These are phyloP conservation scores for Zygoascus tannicola DNA, from an alignment of 805 yeast species.

Conservation along the genomic window DNA sequence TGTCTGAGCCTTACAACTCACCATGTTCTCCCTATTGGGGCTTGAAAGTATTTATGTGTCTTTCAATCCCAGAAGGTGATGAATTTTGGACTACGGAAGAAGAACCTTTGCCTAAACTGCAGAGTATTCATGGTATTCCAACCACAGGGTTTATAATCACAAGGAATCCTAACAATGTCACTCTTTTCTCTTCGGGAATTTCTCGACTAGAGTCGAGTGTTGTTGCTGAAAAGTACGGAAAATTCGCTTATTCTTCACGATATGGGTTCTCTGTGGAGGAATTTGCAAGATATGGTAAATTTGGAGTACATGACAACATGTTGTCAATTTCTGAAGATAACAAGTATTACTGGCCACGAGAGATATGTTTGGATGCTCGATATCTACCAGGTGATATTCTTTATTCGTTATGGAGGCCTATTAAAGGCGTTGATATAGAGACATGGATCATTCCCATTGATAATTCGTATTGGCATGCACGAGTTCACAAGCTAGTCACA, in stretches of 20 bases:
- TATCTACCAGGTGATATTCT: conserved; percentile 5
- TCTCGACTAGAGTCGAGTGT: conserved; percentile 6
- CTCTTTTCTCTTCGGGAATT: conserved; percentile 11
- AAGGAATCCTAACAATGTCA: conserved; percentile 7
- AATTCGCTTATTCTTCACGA: conserved; percentile 19
- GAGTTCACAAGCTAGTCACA: conserved; percentile 14
- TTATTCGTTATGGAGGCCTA: conserved; percentile 15
- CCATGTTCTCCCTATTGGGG: conserved; percentile 23
- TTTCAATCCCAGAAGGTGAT: conserved; percentile 16
- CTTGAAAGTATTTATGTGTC: conserved; percentile 16
- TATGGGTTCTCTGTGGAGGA: conserved; percentile 18
- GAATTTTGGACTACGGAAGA: conserved; percentile 20
- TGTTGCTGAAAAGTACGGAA: conserved; percentile 18
- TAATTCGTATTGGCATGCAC: conserved; percentile 13
- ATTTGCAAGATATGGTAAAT: conserved; percentile 4
- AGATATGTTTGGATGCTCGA: conserved; percentile 8
- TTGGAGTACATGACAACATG: conserved; percentile 16
- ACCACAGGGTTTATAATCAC: conserved; percentile 13
- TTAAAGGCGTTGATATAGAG: conserved; percentile 12
- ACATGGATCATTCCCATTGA: conserved; percentile 17
- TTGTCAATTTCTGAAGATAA: conserved; percentile 17
- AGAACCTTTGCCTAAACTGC: conserved; percentile 3
- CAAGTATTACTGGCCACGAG: conserved; percentile 9
- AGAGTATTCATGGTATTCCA: conserved; percentile 1
- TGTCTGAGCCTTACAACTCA: conserved; percentile 21